Evolutionary conservation across 176 grass and related monocot genomes (phyloP).

Genomic region (Ensete ventricosum): DNA sequence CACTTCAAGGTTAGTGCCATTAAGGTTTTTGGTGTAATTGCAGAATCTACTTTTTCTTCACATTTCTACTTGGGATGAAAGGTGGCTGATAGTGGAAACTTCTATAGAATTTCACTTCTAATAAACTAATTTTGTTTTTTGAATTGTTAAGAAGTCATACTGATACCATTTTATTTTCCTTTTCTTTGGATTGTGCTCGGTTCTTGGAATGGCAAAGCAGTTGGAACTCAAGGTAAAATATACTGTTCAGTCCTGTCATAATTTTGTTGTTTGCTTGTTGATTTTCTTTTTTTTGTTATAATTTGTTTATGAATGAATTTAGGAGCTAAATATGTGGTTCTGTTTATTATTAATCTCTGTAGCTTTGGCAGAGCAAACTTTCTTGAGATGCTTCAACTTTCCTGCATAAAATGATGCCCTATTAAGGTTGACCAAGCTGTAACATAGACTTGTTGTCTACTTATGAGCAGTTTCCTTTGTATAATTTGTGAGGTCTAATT

Average conservation of each 20-base stretch:
- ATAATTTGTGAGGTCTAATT: too few relatives aligned
- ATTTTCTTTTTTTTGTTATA: not conserved
- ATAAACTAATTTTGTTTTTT: slow-evolving; percentile 5
- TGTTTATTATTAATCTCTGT: too few relatives aligned
- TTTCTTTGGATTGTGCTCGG: slow-evolving; percentile 7
- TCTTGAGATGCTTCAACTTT: too few relatives aligned
- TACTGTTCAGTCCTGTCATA: slow-evolving; percentile 2
- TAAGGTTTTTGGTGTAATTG: slow-evolving; percentile 11
- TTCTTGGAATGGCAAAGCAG: slow-evolving; percentile 33
- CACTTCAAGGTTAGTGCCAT: slow-evolving; percentile 72
- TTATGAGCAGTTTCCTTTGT: too few relatives aligned
- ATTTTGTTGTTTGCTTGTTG: not conserved
- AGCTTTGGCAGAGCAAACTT: too few relatives aligned
- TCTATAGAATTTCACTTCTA: not conserved
- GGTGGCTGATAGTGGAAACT: slow-evolving; percentile 1
- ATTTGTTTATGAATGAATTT: not conserved
- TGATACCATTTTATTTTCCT: slow-evolving; percentile 28
- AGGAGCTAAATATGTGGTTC: too few relatives aligned
- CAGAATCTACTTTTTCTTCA: not conserved
- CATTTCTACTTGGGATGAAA: not conserved
- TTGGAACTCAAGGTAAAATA: slow-evolving; percentile 88
- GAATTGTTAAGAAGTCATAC: slow-evolving; percentile 19
- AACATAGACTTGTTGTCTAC: too few relatives aligned
- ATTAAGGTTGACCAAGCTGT: too few relatives aligned
- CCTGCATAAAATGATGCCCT: too few relatives aligned